Percentiles rank a stretch among this genome's conserved stretches.
Evolutionary conservation across 106 monocot species (phyloP).

Genomic region (Allium sativum): DNA sequence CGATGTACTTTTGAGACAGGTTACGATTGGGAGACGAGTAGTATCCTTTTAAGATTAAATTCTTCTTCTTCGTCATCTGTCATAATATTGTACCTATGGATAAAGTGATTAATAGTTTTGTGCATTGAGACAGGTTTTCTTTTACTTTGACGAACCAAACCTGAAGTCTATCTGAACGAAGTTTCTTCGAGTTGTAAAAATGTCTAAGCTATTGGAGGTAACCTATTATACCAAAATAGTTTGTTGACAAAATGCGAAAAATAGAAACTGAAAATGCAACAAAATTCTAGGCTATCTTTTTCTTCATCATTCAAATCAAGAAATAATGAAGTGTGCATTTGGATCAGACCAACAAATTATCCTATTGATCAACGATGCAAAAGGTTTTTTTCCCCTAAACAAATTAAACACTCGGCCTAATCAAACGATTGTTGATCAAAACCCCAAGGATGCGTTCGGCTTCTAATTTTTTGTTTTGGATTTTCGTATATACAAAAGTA

Average conservation of each 20-base stretch:
- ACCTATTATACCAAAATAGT: conserved; percentile 30
- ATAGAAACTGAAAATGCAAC: conserved; percentile 43
- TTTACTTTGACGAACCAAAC: no score
- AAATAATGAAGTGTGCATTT: conserved; percentile 39
- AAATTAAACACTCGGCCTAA: conserved; percentile 1
- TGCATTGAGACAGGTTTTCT: no score
- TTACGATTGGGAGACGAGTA: no score
- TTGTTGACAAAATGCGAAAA: conserved; percentile 25
- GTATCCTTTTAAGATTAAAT: no score
- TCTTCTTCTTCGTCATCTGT: no score
- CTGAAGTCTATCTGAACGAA: no score
- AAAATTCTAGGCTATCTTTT: conserved; percentile 58
- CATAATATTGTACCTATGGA: no score
- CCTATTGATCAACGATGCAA: conserved; percentile 34
- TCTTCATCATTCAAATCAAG: conserved; percentile 21
- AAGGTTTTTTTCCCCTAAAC: conserved; percentile 12
- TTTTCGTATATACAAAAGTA: no score
- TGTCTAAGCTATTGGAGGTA: conserved; percentile 30
- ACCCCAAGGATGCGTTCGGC: no score
- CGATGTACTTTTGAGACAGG: no score
- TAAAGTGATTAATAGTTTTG: no score
- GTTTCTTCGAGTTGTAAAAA: background rate
- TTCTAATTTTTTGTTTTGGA: no score
- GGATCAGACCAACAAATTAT: conserved; percentile 29
- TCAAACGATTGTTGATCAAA: conserved; percentile 5